Evolutionary conservation across 352 stramenopile genomes (phyloP), one percentile per base, ranked within the genome.

Genomic region (Lagenidium giganteum): DNA sequence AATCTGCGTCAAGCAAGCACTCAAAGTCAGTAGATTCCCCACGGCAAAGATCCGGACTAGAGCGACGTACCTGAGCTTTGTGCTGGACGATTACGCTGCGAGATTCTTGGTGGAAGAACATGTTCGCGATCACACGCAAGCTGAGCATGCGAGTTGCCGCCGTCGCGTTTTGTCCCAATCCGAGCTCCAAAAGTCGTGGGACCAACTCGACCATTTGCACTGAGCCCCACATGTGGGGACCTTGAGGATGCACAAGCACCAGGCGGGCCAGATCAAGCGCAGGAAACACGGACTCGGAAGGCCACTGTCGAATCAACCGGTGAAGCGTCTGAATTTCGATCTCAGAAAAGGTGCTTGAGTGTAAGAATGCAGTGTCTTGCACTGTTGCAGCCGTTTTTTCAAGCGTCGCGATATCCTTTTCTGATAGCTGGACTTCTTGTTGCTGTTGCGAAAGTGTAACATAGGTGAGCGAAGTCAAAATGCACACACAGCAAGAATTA

Each of bases 191-290:
- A 13, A 69, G 51, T 33, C 64, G 52, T 0, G 46, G 58, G 7
- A 67, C 56, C 9, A 90, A 16, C 7, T 51, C 42, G 17, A 70
- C 49, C 8, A 84, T 41, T 1, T 54, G 47, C 23, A 53, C 40
- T 27, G 63, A 46, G 22, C 70, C 59, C 4, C 92, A 27, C 20
- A 67, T 48, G 8, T 17, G 37, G 3, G 70, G 57, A 0, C 80
- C 89, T 52, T 96, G 77, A 0, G 93, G 91, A 54, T 98, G 94
- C 5, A 95, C 60, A 2, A 96, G 44, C 24, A 92, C 70, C 13
- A 98, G 64, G 7, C 94, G 81, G 23, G 94, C 73, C 50, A 98
- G 55, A 66, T 98, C 94, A 20, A 98, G 64, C 4, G 74, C 83
- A 9, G 93, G 89, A 61, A 98, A 98, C 4, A 77, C 83, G 24